Evolutionary conservation across 305 asterid species (phyloP), one percentile per base, ranked within the genome.

Genomic region (Fraxinus platypoda): DNA sequence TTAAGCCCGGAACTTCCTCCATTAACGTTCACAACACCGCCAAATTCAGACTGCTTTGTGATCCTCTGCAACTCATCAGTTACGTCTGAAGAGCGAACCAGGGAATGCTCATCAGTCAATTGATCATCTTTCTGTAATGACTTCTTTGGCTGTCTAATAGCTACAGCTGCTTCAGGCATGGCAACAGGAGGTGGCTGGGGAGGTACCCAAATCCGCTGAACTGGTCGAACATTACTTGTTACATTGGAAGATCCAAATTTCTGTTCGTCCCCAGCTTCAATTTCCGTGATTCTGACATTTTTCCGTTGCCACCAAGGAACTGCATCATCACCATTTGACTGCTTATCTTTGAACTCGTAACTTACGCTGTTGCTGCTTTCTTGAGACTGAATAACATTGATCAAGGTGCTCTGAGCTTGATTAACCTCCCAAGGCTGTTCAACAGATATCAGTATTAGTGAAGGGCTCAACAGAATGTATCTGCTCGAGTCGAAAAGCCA

Each of bases 131-230:
- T 86, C 83, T 86, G 95, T n/a, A 71, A 31, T 30, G 91, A 76
- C 85, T 90, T 94, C 89, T 96, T 96, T 23, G 97, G 97, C 79
- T 94, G 97, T 46, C 99, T 92, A 84, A 96, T 96, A 75, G 99
- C 98, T 2, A 94, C 90, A 66, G 97, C 97, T 75, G 99, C 97
- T 87, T 92, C 99, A 0, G 97, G 91, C 94, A 94, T 96, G 34
- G 85, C 94, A 13, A 96, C 97, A 0, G 97, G 97, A 17, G 98
- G 99, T 8, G 98, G 97, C 87, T 88, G 98, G 76, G 99, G 98
- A 21, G 99, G 99, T 8, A 91, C 93, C 99, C 99, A 96, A 2
- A 97, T 87, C 76, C 92, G 87, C 80, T 85, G 95, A 77, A 81
- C 81, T 4, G 92, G 92, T 12, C 84, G 86, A 59, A 88, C 91